Evolutionary conservation across 1,284 basidiomycete genomes (phyloP), one percentile per base, ranked within the genome.

Genomic region (Stereum hirsutum): DNA sequence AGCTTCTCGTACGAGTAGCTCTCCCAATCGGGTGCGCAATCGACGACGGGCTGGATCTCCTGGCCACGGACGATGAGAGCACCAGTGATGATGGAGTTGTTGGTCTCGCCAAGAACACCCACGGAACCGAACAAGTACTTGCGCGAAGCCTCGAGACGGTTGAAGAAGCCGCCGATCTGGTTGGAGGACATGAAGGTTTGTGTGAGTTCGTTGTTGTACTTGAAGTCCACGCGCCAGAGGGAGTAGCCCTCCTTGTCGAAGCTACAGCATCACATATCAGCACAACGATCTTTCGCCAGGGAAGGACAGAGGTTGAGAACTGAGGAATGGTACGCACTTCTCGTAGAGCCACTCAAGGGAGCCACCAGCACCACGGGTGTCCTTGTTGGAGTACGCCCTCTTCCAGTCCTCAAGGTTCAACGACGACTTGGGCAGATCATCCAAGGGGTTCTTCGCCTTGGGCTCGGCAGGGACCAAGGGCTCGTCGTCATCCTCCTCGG

Each of bases 321-420:
- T 4, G 15, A 35, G 14, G 14, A 45, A 39, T 10, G 7, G 15
- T 6, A 66, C 79, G 43, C 54, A 90, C 86, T 92, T 83, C 64
- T 89, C 59, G 73, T 93, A 91, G 77, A 94, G 85, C 89, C 89
- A 94, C 61, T 90, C 85, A 20, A 89, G 53, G 37, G 85, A 56
- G 46, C 87, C 87, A 41, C 63, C 80, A 19, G 81, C 51, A 30
- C 84, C 86, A 46, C 88, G 81, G 30, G 94, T 97, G 45, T 97
- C 94, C 66, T 87, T 84, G 84, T 98, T 98, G 55, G 92, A 96
- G 76, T 98, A 98, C 46, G 88, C 84, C 43, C 92, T 83, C 72
- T 98, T 98, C 89, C 90, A 96, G 69, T 97, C 93, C 65, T 98
- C 94, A 46, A 98, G 82, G 72, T 93, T 92, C 72, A 97, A 88